phyloP scores from a whole-genome alignment of 352 stramenopile species.

The Paralagenidium karlingii region DNA sequence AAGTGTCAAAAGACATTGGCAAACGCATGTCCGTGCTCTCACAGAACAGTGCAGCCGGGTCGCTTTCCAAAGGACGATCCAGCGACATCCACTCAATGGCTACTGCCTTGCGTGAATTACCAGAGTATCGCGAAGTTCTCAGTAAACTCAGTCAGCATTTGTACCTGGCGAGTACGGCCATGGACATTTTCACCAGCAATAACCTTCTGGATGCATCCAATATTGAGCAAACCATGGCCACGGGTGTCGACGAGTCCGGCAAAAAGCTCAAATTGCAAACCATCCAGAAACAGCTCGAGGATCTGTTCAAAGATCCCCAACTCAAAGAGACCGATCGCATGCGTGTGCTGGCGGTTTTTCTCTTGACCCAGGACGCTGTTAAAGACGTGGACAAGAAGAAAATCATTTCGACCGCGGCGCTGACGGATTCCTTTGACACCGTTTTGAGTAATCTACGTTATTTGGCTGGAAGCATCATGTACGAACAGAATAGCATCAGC shows the following conservation, averaged over 20 bases:
- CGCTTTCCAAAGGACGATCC: slow-evolving; percentile 63
- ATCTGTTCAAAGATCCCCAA: slow-evolving; percentile 76
- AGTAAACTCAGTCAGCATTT: slow-evolving; percentile 92
- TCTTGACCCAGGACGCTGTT: slow-evolving; percentile 86
- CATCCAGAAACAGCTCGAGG: slow-evolving; percentile 82
- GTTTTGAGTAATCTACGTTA: slow-evolving; percentile 60
- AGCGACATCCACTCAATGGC: slow-evolving; percentile 89
- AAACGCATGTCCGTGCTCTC: slow-evolving; percentile 64
- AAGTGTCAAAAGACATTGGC: slow-evolving; percentile 72
- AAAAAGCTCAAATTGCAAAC: slow-evolving; percentile 77
- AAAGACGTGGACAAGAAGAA: slow-evolving; percentile 80
- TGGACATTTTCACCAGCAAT: slow-evolving; percentile 86
- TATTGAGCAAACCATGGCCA: slow-evolving; percentile 92
- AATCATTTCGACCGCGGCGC: slow-evolving; percentile 68
- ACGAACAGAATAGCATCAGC: slow-evolving; percentile 58
- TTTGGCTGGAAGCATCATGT: slow-evolving; percentile 26
- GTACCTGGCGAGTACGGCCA: slow-evolving; percentile 88
- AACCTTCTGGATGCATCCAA: slow-evolving; percentile 86
- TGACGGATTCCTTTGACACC: slow-evolving; percentile 53
- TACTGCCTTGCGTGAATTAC: slow-evolving; percentile 84
- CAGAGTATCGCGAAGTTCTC: slow-evolving; percentile 92
- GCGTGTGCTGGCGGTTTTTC: slow-evolving; percentile 87
- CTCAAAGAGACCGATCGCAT: slow-evolving; percentile 73
- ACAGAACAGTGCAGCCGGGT: slow-evolving; percentile 66
- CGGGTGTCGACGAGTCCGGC: slow-evolving; percentile 88